Percentiles rank a stretch among this genome's conserved stretches.
Evolutionary conservation across 192 early-diverging fungal species (phyloP).

Genomic region (Hyaloraphidium curvatum): DNA sequence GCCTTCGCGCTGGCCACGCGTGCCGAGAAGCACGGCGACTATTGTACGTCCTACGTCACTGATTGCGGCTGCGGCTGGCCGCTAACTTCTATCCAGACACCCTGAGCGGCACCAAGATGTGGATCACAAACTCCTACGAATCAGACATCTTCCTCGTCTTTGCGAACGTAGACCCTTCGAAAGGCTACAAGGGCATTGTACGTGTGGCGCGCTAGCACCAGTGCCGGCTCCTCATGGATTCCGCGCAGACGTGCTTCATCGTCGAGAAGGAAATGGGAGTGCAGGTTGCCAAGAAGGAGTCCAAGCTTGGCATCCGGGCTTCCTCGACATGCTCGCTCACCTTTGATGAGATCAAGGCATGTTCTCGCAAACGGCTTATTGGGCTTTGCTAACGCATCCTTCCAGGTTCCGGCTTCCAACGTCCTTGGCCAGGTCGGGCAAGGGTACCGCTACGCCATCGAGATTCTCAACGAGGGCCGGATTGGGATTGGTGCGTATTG

Average conservation of each 20-base stretch:
- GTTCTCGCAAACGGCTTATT: background rate
- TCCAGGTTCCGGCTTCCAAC: slow-evolving; percentile 57
- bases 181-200: slow-evolving; percentile 88
- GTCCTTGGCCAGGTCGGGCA: slow-evolving; percentile 85
- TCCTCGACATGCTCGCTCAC: slow-evolving; percentile 87
- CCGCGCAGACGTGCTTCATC: slow-evolving; percentile 55
- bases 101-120: background rate
- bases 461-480: slow-evolving; percentile 95
- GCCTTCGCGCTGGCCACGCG: slow-evolving; percentile 79
- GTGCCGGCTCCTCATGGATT: background rate
- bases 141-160: slow-evolving; percentile 94
- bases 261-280: slow-evolving; percentile 91
- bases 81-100: too few relatives aligned
- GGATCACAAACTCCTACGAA: slow-evolving; percentile 81
- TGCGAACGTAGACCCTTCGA: slow-evolving; percentile 82
- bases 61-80: too few relatives aligned
- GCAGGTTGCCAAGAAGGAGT: slow-evolving; percentile 86
- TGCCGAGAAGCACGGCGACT: slow-evolving; percentile 69
- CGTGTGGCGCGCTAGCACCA: background rate
- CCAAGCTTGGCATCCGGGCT: slow-evolving; percentile 90
- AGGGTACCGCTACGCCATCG: slow-evolving; percentile 97
- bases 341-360: slow-evolving; percentile 53
- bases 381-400: background rate
- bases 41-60: slow-evolving; percentile 78
- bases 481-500: slow-evolving; percentile 80